These are phyloP conservation scores for Pulveroboletus sp. DNA, from an alignment of 768 basidiomycete species.

Conservation along the genomic window DNA sequence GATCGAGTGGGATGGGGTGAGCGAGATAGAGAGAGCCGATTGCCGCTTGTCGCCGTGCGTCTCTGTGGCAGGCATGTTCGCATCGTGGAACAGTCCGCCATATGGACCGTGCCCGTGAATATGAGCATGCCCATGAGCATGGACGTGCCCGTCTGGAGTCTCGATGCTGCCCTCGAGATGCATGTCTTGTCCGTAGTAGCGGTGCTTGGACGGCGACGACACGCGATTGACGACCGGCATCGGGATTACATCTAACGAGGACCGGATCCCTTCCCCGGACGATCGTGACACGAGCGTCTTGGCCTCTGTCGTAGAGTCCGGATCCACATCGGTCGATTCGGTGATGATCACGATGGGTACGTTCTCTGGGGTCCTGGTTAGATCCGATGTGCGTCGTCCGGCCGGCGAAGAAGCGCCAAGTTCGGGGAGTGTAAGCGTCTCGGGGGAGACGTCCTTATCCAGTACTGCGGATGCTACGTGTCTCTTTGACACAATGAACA, in stretches of 20 bases:
- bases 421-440: neutral
- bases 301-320: neutral
- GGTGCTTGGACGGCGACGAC: conserved; percentile 15
- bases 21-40: conserved; percentile 11
- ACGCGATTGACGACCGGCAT: conserved; percentile 19
- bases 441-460: conserved; percentile 10
- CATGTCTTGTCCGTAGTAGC: conserved; percentile 18
- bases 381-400: neutral
- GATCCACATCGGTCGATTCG: conserved; percentile 5
- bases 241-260: conserved; percentile 6
- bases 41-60: neutral
- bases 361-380: neutral
- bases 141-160: neutral
- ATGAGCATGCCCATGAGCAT: too few species aligned
- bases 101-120: neutral
- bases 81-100: conserved; percentile 5
- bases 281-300: conserved; percentile 7
- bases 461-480: conserved; percentile 19
- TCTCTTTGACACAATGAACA: conserved; percentile 20
- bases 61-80: neutral
- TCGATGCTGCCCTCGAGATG: neutral
- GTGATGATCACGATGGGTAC: conserved; percentile 20
- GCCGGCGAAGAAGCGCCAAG: neutral
- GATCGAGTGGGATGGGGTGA: conserved; percentile 13
- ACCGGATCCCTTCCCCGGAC: neutral